These are phyloP conservation scores for Letharia lupina DNA, from an alignment of 495 filamentous ascomycete genomes.

Conservation along the genomic window DNA sequence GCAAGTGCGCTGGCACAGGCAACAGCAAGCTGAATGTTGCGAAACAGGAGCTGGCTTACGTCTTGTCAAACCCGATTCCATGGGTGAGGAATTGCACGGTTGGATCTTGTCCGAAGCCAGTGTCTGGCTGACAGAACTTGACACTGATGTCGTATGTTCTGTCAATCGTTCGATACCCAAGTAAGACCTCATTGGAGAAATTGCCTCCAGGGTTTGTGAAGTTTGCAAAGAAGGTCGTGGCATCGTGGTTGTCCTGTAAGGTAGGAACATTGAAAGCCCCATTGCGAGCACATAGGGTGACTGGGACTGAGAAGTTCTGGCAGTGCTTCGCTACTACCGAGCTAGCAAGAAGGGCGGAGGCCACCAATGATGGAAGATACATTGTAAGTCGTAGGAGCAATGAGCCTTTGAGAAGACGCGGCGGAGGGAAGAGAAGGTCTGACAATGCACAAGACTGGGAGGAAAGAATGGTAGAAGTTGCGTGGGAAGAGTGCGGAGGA, in stretches of 20 bases:
- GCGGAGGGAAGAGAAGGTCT: neutral
- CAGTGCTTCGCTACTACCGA: constrained; percentile 29
- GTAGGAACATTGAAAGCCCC: constrained; percentile 30
- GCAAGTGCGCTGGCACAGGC: neutral
- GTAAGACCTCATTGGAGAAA: constrained; percentile 22
- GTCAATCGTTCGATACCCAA: constrained; percentile 24
- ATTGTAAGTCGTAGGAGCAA: neutral
- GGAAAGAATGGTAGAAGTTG: neutral
- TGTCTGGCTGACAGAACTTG: constrained; percentile 28
- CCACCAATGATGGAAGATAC: neutral
- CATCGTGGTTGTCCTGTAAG: constrained; percentile 31
- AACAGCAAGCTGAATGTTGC: neutral
- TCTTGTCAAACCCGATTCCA: constrained; percentile 51
- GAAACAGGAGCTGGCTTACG: constrained; percentile 19
- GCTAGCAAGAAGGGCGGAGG: neutral
- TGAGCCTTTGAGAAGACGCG: neutral
- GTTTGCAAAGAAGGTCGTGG: constrained; percentile 30
- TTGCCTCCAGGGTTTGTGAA: constrained; percentile 28
- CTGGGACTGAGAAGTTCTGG: constrained; percentile 30
- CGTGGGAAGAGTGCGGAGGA: neutral
- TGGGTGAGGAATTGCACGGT: constrained; percentile 49
- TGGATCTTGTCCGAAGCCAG: constrained; percentile 29
- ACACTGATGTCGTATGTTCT: constrained; percentile 28
- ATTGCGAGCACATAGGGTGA: constrained; percentile 30
- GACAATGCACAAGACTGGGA: neutral